Base-by-base conservation (phyloP, 225 moss, liverwort and hornwort species). In the Takakia lepidozioides region DNA sequence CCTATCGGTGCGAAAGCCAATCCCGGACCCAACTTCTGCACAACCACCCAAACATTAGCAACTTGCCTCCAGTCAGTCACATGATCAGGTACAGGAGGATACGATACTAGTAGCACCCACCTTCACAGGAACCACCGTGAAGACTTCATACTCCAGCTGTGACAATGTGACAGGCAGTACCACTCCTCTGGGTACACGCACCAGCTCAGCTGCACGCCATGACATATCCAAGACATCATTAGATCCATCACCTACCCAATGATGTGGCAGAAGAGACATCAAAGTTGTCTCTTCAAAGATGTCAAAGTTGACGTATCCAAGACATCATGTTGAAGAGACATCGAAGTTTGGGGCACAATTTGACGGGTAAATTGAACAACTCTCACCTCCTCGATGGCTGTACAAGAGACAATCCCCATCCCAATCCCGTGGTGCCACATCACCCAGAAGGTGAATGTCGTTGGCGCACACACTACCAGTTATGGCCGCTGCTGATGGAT, bases 101-200 rank as follows among this genome's bases (percentile, higher is more conserved):
- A 27, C 4, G 3, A 30, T 23, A 38, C 20, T 25, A 29, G 10
- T 25, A 51, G 11, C 52, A 29, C 63, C 29, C 29, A 91, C 98
- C 91, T 87, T 81, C 19, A 91, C 25, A 17, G 98, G 91, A 13
- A 60, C 68, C 1, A 99, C 70, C 3, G 91, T 88, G 70, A 87
- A 83, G 38, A 99, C 48, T 53, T 91, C 91, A 3, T 70, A 99
- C 66, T 99, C 98, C 48, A 99, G 46, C 56, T 70, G 85, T 52
- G 60, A 55, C 51, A 99, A 46, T 0, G 87, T 85, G 2, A 99
- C 10, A 29, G 83, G 87, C 23, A 85, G 55, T 16, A 41, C 8
- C 1, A 72, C 83, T 8, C 54, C 65, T 58, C 61, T 70, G 29
- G 78, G 76, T 47, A 81, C 25, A 37, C 67, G 56, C 49, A 71